Percentiles rank a stretch among this genome's conserved stretches.
phyloP scores from a whole-genome alignment of 2,329 filamentous ascomycete species.

The Xylaria sp. region DNA sequence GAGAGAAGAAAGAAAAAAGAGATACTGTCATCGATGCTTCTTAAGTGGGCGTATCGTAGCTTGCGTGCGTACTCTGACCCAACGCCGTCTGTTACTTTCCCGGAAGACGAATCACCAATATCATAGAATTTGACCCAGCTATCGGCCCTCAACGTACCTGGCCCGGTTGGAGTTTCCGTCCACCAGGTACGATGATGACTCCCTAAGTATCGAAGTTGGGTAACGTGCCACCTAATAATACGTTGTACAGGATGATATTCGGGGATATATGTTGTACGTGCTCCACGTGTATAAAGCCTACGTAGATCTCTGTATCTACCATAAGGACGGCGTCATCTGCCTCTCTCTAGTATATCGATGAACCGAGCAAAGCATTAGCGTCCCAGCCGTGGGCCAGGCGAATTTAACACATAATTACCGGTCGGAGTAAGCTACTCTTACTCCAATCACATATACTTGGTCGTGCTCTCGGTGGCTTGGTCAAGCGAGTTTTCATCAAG shows the following conservation, averaged over 20 bases:
- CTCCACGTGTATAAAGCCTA: not conserved
- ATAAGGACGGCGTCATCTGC: not conserved
- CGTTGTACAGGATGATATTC: constrained; percentile 11
- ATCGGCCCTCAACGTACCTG: not conserved
- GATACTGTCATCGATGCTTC: not conserved
- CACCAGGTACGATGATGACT: too few species aligned
- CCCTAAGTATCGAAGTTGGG: not conserved
- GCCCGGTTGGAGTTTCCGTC: not conserved
- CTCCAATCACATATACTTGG: too few species aligned
- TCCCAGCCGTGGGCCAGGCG: not conserved
- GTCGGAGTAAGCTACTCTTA: too few species aligned
- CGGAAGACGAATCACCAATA: too few species aligned
- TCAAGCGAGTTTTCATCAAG: too few species aligned
- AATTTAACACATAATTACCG: not conserved
- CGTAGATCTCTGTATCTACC: not conserved
- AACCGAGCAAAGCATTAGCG: not conserved
- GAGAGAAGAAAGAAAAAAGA: too few species aligned
- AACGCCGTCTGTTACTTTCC: not conserved
- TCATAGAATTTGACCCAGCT: not conserved
- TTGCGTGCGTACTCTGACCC: not conserved
- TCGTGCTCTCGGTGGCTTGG: too few species aligned
- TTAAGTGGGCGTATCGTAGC: not conserved
- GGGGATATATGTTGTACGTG: constrained; percentile 10
- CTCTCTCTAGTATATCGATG: not conserved
- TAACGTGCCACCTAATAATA: constrained; percentile 17